phyloP scores from a whole-genome alignment of 192 early-diverging fungal genomes.

The Coemansia interrupta region DNA sequence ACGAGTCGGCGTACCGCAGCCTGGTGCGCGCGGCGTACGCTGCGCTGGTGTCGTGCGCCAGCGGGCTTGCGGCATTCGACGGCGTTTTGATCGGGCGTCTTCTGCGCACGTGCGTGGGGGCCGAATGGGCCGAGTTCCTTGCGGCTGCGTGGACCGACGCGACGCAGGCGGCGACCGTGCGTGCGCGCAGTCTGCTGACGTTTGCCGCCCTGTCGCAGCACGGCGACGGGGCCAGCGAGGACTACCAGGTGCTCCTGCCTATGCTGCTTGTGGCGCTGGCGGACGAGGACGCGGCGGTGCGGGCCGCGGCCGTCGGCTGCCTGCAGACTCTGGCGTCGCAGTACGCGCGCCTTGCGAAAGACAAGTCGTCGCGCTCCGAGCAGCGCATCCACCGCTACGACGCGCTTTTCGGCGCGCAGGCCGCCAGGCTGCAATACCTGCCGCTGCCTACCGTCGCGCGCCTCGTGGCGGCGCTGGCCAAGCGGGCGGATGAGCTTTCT shows the following conservation, averaged over 20 bases:
- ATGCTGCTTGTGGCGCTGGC: slow-evolving; percentile 64
- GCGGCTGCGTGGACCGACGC: slow-evolving; percentile 24
- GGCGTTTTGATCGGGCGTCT: slow-evolving; percentile 35
- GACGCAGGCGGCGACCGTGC: slow-evolving; percentile 4
- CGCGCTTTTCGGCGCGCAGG: slow-evolving; percentile 55
- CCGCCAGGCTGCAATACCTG: slow-evolving; percentile 58
- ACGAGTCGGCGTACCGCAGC: slow-evolving; percentile 7
- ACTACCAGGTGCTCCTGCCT: slow-evolving; percentile 71
- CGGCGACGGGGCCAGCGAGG: slow-evolving; percentile 17
- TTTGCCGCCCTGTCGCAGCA: slow-evolving; percentile 53
- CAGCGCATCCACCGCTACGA: slow-evolving; percentile 57
- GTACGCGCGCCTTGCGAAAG: slow-evolving; percentile 3
- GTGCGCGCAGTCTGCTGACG: slow-evolving; percentile 57
- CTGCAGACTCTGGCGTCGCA: slow-evolving; percentile 52
- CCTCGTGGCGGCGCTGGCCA: slow-evolving; percentile 53
- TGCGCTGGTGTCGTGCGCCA: slow-evolving; percentile 9
- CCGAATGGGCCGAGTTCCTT: slow-evolving; percentile 50
- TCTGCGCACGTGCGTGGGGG: slow-evolving; percentile 20
- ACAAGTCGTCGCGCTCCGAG: slow-evolving; percentile 20
- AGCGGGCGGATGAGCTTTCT: slow-evolving; percentile 13
- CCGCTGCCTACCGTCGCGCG: slow-evolving; percentile 41
- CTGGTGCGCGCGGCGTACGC: slow-evolving; percentile 21
- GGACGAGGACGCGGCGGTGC: slow-evolving; percentile 56
- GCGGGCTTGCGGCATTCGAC: slow-evolving; percentile 14
- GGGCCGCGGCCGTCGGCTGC: slow-evolving; percentile 62